Evolutionary conservation across 2,329 filamentous ascomycete genomes (phyloP).

Genomic region (Bipolaris oryzae): DNA sequence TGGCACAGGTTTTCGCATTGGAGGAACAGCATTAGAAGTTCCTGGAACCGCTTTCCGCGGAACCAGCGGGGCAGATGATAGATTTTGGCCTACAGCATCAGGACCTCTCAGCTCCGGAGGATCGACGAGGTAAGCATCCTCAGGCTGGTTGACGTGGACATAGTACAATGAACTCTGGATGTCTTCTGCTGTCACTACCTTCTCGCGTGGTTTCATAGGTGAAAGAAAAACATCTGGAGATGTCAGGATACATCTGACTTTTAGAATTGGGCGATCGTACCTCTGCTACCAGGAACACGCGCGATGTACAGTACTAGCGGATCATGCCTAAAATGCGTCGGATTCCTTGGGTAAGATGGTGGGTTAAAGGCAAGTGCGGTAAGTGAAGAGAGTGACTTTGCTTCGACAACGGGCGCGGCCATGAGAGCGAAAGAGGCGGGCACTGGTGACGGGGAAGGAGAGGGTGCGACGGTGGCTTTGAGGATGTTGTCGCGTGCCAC

Average conservation of each 20-base stretch:
- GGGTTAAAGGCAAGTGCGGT: conserved; percentile 84
- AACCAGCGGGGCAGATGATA: conserved; percentile 23
- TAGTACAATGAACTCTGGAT: conserved; percentile 90
- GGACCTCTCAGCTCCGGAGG: conserved; percentile 21
- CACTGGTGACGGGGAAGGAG: conserved; percentile 14
- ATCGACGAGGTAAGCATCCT: conserved; percentile 52
- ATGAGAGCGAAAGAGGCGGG: conserved; percentile 28
- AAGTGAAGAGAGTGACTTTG: conserved; percentile 79
- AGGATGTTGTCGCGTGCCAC: conserved; percentile 9
- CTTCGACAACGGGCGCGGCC: conserved; percentile 65
- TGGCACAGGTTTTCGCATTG: conserved; percentile 37
- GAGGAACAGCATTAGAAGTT: conserved; percentile 12
- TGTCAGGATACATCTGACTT: conserved; percentile 21
- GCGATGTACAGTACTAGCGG: conserved; percentile 89
- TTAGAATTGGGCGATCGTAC: conserved; percentile 55
- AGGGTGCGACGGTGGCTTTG: conserved; percentile 14
- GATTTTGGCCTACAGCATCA: conserved; percentile 17
- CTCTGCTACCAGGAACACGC: conserved; percentile 86
- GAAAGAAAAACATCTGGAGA: conserved; percentile 84
- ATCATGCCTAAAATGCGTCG: conserved; percentile 69
- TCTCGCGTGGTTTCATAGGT: conserved; percentile 83
- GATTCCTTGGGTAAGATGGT: conserved; percentile 81
- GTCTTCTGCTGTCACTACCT: conserved; percentile 87
- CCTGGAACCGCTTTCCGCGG: conserved; percentile 40
- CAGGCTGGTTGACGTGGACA: conserved; percentile 74